A percentile compares a stretch with the other conserved stretches of the same genome.
These are phyloP conservation scores for Candida dubliniensis DNA, from an alignment of 1,139 yeast genomes.

Conservation along the genomic window DNA sequence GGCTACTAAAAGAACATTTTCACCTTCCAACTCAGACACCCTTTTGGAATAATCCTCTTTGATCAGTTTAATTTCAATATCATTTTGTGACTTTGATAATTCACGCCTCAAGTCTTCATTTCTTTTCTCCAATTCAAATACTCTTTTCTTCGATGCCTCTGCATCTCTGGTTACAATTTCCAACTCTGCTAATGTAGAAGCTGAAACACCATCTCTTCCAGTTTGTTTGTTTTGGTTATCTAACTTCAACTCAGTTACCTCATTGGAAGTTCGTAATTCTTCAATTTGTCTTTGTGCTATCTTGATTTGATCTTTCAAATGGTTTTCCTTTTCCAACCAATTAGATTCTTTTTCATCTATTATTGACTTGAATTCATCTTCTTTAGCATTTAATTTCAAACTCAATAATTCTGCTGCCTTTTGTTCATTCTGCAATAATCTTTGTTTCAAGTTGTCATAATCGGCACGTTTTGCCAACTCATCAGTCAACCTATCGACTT, in stretches of 20 bases:
- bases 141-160: conserved; percentile 68
- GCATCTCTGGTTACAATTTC: conserved; percentile 73
- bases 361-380: conserved; percentile 57
- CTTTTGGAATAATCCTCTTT: conserved; percentile 40
- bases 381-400: conserved; percentile 52
- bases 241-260: conserved; percentile 53
- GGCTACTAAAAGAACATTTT: conserved; percentile 64
- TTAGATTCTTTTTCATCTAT: conserved; percentile 64
- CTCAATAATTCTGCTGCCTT: conserved; percentile 53
- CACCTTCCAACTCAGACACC: conserved; percentile 61
- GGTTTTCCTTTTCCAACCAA: conserved; percentile 55
- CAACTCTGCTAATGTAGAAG: conserved; percentile 49
- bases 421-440: conserved; percentile 59
- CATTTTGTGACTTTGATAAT: conserved; percentile 53
- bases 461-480: conserved; percentile 69
- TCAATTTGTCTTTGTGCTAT: conserved; percentile 51
- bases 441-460: conserved; percentile 70
- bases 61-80: conserved; percentile 32
- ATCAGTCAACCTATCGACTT: conserved; percentile 57
- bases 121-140: conserved; percentile 71
- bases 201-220: conserved; percentile 11
- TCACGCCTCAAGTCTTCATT: conserved; percentile 74
- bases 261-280: conserved; percentile 56
- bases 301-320: conserved; percentile 42
- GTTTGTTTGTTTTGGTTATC: conserved; percentile 24